Evolutionary conservation across 371 early-diverging fungal genomes (phyloP), one percentile per base, ranked within the genome.

Genomic region (Mortierella sp.): DNA sequence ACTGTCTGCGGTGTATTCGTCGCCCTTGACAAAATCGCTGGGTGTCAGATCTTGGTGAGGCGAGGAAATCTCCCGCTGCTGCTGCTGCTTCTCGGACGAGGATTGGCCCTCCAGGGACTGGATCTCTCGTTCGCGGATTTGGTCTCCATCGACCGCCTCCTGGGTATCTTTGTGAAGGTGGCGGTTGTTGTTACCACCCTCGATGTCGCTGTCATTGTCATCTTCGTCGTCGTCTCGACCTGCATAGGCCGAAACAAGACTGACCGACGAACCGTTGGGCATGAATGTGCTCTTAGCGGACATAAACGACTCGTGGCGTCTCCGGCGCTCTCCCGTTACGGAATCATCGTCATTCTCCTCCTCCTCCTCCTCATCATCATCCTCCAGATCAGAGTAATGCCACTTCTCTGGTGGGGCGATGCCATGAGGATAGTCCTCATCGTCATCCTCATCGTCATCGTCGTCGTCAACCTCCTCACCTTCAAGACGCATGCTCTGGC

Each of bases 341-440:
- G 74, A 28, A 24, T 71, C 57, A 31, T 55, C 76, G 7, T 76
- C 84, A 5, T 79, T 77, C 8, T 81, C 70, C 0, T 81, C 85
- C 28, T 79, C 76, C 21, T 84, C 77, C 0, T 78, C 76, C 34
- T 70, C 77, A 0, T 70, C 72, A 6, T 76, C 68, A 48, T 85
- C 83, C 60, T 79, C 82, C 44, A 78, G 63, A 19, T 81, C 81
- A n/a, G 85, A 81, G 60, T 85, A 85, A 54, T 85, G 85, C 85
- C 85, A 85, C 80, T 85, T 85, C 70, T 85, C 82, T 8, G 85
- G 85, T 5, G 85, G 85, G 14, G 45, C n/a, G 47, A 84, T 75
- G 58, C 72, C 78, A 14, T 78, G 74, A 44, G 76, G 58, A 48
- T 80, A 65, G 31, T 80, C 75, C 3, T 75, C 79, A 60, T 77